Base-by-base conservation (phyloP, 257 asterid species). In the Salvia miltiorrhiza region DNA sequence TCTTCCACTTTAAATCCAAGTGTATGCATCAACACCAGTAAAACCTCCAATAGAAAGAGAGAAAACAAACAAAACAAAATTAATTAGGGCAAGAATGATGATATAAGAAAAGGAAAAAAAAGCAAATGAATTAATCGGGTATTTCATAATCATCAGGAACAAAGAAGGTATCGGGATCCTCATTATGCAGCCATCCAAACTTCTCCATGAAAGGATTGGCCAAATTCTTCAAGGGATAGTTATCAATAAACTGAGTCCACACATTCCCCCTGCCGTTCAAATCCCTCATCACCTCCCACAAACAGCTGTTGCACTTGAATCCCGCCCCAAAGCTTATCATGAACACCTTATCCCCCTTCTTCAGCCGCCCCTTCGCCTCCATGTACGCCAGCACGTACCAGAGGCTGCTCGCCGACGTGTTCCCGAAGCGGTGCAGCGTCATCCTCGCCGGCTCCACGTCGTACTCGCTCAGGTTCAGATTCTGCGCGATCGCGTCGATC, bases 291-390 rank as follows among this genome's bases (percentile, higher is more conserved):
- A 93, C 99, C 35, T 93, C 89, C 99, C 99, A 93, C 60, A 88
- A 39, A 16, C 96, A 77, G 74, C 97, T 93, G 72, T 90, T 90
- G 71, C 99, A 93, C 88, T 93, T 93, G 23, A 93, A 93, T 0
- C 99, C 99, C 0, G 99, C 99, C 3, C 99, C 99, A 32, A 93
- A 90, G 14, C 90, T 89, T 0, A 93, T 84, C 99, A 93, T 93
- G 1, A 93, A 89, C 11, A 93, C 79, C 32, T 54, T 79, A 14
- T 90, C 91, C 1, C 99, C 96, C 41, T 76, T 93, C 68, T 81
- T 93, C 2, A 93, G 81, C 83, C 99, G 65, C 59, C 60, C 80
- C 62, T 93, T 93, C 3, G 96, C 86, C 67, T 87, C 96, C 99
- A 93, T 93, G 23, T 93, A 93, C 0, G 86, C 96, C 80, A 93